Conservation (phyloP, 345 rosid species). For the Pugionium dolabratum region DNA sequence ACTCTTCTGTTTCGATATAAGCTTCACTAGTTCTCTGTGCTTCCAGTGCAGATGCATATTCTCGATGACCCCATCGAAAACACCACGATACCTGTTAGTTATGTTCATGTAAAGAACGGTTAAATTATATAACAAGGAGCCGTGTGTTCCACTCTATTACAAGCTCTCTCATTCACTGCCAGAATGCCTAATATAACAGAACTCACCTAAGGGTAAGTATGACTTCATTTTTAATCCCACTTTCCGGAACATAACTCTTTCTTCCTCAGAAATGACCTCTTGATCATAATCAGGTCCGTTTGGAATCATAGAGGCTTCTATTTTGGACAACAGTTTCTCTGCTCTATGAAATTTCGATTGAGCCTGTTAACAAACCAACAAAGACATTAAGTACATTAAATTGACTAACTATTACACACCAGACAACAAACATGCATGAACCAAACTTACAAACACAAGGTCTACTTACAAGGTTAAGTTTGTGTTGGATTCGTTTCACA, state of each 20-base stretch:
- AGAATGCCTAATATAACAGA: conserved; percentile 8
- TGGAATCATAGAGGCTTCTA: conserved; percentile 95
- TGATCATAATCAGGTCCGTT: conserved; percentile 97
- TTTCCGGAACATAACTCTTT: conserved; percentile 81
- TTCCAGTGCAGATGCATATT: conserved; percentile 99
- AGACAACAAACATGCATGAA: conserved; percentile 8
- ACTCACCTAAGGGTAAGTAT: conserved; percentile 83
- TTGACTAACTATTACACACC: conserved; percentile 2
- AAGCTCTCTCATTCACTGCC: neutral
- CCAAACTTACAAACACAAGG: conserved; percentile 20
- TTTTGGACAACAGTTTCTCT: conserved; percentile 75
- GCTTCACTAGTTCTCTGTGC: conserved; percentile 96
- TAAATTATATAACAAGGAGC: conserved; percentile 19
- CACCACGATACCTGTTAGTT: conserved; percentile 87
- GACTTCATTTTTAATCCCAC: conserved; percentile 95
- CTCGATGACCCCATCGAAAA: conserved; percentile 96
- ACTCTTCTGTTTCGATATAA: conserved; percentile 86
- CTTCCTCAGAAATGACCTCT: conserved; percentile 95
- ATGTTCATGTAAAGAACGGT: conserved; percentile 13
- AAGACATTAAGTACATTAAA: conserved; percentile 18
- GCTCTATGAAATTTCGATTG: conserved; percentile 90
- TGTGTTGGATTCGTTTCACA: conserved; percentile 75
- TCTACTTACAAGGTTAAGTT: conserved; percentile 69
- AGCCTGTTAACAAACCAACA: conserved; percentile 52
- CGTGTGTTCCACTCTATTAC: conserved; percentile 11